These are phyloP conservation scores for Acanthamoeba triangularis DNA, from an alignment of 208 protist genomes.

Conservation along the genomic window DNA sequence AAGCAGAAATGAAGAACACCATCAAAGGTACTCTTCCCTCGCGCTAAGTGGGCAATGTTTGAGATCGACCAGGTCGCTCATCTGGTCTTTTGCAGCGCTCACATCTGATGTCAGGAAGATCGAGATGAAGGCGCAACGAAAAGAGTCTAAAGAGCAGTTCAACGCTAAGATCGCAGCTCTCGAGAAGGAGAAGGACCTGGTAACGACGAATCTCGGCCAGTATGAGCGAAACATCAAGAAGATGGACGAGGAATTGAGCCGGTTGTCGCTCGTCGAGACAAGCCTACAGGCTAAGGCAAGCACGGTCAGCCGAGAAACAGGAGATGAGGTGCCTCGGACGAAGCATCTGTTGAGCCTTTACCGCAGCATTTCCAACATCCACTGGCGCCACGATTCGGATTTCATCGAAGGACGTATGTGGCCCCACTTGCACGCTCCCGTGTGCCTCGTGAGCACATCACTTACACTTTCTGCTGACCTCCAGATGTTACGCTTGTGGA, in stretches of 20 bases:
- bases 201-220: background rate
- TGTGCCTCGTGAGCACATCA: background rate
- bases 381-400: background rate
- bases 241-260: background rate
- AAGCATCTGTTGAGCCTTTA: background rate
- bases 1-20: background rate
- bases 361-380: background rate
- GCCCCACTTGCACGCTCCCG: background rate
- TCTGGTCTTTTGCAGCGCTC: background rate
- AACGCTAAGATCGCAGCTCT: background rate
- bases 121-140: background rate
- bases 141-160: background rate
- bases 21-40: background rate
- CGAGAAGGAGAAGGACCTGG: background rate
- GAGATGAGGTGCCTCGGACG: constrained; percentile 2
- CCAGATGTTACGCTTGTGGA: background rate
- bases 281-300: background rate
- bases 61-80: background rate
- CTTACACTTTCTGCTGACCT: background rate
- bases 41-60: background rate
- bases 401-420: background rate
- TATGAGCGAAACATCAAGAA: constrained; percentile 10
- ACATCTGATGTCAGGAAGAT: background rate
- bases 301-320: background rate
- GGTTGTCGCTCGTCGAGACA: background rate